Percentiles rank a stretch among this genome's conserved stretches.
These are phyloP conservation scores for Herpetospermum pedunculosum DNA, from an alignment of 306 rosid species.

Conservation along the genomic window DNA sequence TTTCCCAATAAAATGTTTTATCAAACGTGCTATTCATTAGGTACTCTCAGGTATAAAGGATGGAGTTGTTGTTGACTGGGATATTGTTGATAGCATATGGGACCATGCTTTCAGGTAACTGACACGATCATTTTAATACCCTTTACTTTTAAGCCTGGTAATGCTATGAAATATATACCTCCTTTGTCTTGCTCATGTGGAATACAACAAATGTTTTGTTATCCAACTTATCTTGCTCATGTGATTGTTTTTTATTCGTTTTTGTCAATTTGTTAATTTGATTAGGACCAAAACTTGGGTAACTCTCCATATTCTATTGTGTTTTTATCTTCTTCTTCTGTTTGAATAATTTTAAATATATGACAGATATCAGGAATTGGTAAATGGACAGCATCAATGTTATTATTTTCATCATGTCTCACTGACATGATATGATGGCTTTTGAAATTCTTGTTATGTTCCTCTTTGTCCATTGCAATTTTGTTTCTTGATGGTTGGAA, in stretches of 20 bases:
- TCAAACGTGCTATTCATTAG: conserved; percentile 27
- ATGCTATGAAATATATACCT: neutral
- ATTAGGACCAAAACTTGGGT: neutral
- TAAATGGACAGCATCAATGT: neutral
- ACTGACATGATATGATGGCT: neutral
- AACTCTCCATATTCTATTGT: neutral
- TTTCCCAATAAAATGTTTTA: neutral
- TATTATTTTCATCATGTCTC: neutral
- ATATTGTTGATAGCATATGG: conserved; percentile 92
- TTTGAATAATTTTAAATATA: neutral
- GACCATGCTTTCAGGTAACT: conserved; percentile 92
- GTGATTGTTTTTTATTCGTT: neutral
- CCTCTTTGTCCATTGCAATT: neutral
- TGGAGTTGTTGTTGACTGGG: conserved; percentile 94
- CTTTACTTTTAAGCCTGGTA: neutral
- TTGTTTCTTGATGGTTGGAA: neutral
- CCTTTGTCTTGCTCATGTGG: neutral
- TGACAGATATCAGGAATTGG: neutral
- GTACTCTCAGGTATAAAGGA: conserved; percentile 76
- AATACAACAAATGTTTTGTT: neutral
- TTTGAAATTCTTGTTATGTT: neutral
- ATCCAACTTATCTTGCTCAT: too few species aligned
- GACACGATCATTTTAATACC: neutral
- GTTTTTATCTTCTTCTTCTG: neutral
- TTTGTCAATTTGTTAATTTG: neutral